These are phyloP conservation scores for Myxozyma sirexii DNA, from an alignment of 805 yeast genomes.

Conservation along the genomic window DNA sequence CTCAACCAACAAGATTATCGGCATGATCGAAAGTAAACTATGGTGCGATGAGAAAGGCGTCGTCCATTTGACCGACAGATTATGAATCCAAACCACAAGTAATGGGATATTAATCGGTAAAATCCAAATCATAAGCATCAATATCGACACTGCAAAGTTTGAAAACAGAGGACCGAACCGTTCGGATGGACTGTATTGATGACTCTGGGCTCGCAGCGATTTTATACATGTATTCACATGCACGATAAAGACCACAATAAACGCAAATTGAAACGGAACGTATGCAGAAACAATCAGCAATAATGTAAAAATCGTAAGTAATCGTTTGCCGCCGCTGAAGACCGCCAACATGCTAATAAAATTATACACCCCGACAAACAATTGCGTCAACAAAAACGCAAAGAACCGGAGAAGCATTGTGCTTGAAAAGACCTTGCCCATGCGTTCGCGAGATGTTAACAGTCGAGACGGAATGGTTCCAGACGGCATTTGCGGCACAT, in stretches of 20 bases:
- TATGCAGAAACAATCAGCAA: conserved; percentile 57
- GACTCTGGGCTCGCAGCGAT: conserved; percentile 16
- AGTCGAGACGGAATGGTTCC: neutral
- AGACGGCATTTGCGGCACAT: neutral
- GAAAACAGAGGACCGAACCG: conserved; percentile 41
- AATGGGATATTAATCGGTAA: conserved; percentile 79
- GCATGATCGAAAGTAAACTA: conserved; percentile 74
- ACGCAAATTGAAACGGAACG: conserved; percentile 83
- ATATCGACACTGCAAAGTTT: conserved; percentile 63
- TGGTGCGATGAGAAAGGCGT: conserved; percentile 91
- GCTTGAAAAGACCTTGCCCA: neutral
- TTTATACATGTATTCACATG: conserved; percentile 56
- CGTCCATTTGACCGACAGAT: conserved; percentile 73
- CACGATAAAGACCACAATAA: conserved; percentile 58
- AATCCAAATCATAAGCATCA: conserved; percentile 73
- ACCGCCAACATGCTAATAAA: conserved; percentile 5
- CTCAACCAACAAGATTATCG: conserved; percentile 65
- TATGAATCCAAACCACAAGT: conserved; percentile 77
- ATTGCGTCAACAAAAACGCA: neutral
- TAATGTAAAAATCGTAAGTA: conserved; percentile 38
- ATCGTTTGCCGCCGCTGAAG: conserved; percentile 22
- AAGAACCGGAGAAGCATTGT: conserved; percentile 1
- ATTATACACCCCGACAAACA: neutral
- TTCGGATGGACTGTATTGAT: conserved; percentile 5
- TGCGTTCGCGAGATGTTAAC: neutral